Percentiles rank a stretch among this genome's conserved stretches.
phyloP scores from a whole-genome alignment of 768 basidiomycete genomes.

The Pisolithus tinctorius region DNA sequence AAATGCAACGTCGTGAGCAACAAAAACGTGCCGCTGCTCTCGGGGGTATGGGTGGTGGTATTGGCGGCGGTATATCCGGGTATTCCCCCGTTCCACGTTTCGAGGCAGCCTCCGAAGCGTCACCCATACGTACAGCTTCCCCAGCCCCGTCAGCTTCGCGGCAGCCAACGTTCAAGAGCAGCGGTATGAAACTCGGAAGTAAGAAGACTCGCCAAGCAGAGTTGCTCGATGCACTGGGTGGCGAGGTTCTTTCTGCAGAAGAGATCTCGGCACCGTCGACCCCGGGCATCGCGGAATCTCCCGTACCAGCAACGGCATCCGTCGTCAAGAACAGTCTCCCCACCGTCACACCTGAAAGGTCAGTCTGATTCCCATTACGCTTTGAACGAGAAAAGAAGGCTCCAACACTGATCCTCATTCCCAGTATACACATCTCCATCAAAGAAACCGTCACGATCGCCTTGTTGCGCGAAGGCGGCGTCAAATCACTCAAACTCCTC shows the following conservation, averaged over 20 bases:
- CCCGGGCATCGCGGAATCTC: constrained; percentile 41
- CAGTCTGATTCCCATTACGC: constrained; percentile 2
- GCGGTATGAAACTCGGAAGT: constrained; percentile 93
- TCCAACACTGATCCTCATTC: not conserved
- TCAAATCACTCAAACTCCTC: constrained; percentile 85
- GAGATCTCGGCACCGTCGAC: constrained; percentile 45
- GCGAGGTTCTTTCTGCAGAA: constrained; percentile 56
- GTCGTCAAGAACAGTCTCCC: constrained; percentile 61
- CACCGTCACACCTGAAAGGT: constrained; percentile 74
- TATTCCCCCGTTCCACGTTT: constrained; percentile 70
- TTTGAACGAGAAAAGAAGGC: no score
- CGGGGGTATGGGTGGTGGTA: constrained; percentile 36
- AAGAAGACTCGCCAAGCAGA: constrained; percentile 91
- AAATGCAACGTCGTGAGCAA: constrained; percentile 95
- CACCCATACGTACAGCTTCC: constrained; percentile 37
- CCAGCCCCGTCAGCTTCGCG: constrained; percentile 43
- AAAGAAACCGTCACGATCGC: constrained; percentile 79
- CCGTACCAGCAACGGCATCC: constrained; percentile 33
- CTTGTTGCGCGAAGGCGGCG: constrained; percentile 84
- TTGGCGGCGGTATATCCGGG: constrained; percentile 61
- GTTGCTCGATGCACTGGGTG: constrained; percentile 80
- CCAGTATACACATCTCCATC: constrained; percentile 79
- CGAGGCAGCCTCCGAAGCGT: constrained; percentile 51
- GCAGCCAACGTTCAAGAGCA: constrained; percentile 81
- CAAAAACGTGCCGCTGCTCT: constrained; percentile 63